These are phyloP conservation scores for Mixia osmundae DNA, from an alignment of 1,284 basidiomycete genomes.

Conservation along the genomic window DNA sequence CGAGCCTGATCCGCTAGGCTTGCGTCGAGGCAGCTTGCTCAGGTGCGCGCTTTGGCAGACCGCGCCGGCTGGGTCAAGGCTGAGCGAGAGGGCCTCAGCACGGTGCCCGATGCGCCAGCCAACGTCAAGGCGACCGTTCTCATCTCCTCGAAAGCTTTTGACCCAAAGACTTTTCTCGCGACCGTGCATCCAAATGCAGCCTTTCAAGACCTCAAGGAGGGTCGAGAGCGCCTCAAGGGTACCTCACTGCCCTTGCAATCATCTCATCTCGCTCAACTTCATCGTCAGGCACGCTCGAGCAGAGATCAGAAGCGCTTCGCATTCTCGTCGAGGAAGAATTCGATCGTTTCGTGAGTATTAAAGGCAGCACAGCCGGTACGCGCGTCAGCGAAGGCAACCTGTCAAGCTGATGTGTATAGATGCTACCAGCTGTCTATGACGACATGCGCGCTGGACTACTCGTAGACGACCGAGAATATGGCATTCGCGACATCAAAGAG, in stretches of 20 bases:
- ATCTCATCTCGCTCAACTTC: neutral
- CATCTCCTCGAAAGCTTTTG: slow-evolving; percentile 79
- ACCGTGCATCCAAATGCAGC: slow-evolving; percentile 86
- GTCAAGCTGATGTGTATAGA: neutral
- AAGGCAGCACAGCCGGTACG: slow-evolving; percentile 79
- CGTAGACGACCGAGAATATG: slow-evolving; percentile 50
- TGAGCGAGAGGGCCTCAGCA: too few relatives aligned
- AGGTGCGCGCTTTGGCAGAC: neutral
- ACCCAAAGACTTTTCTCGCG: slow-evolving; percentile 79
- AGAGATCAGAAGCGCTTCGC: slow-evolving; percentile 72
- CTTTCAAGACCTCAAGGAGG: slow-evolving; percentile 63
- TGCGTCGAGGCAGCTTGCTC: slow-evolving; percentile 11
- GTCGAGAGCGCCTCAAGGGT: slow-evolving; percentile 25
- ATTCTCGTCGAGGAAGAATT: slow-evolving; percentile 95
- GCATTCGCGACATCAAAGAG: slow-evolving; percentile 54
- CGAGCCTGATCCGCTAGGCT: slow-evolving; percentile 23
- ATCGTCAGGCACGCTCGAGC: slow-evolving; percentile 40
- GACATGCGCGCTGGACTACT: slow-evolving; percentile 85
- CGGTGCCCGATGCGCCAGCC: slow-evolving; percentile 11
- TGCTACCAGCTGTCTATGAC: slow-evolving; percentile 44
- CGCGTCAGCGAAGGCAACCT: slow-evolving; percentile 3
- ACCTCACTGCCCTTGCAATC: slow-evolving; percentile 33
- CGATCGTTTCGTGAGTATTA: slow-evolving; percentile 91
- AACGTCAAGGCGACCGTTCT: slow-evolving; percentile 28
- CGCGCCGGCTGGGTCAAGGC: neutral